A percentile compares a stretch with the other conserved stretches of the same genome.
Evolutionary conservation across 1,139 yeast genomes (phyloP).

Genomic region (Sugiyamaella sp.): DNA sequence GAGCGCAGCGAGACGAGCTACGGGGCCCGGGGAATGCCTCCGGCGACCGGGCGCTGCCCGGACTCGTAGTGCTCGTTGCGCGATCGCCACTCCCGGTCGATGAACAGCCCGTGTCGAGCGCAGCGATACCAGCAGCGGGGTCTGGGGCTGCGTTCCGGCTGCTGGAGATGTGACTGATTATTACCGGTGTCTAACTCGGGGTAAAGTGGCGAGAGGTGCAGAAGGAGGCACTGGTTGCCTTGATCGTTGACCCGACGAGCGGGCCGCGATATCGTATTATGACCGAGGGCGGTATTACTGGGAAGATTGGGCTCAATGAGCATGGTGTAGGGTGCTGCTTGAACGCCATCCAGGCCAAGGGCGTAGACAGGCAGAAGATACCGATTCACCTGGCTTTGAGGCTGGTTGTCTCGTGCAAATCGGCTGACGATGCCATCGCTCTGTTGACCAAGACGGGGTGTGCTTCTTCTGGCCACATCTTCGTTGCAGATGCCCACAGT

Average conservation of each 20-base stretch:
- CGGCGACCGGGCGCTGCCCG: not conserved
- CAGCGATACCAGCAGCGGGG: not conserved
- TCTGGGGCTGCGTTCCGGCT: not conserved
- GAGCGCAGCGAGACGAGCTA: not conserved
- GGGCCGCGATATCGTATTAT: constrained; percentile 38
- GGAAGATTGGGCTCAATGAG: constrained; percentile 44
- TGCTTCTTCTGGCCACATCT: constrained; percentile 32
- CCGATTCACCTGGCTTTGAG: constrained; percentile 45
- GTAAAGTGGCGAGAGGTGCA: constrained; percentile 38
- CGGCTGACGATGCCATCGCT: constrained; percentile 37
- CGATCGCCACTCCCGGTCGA: too few relatives aligned
- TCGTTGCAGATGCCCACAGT: constrained; percentile 28
- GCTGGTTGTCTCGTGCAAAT: constrained; percentile 36
- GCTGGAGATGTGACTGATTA: too few relatives aligned
- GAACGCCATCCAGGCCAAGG: constrained; percentile 41
- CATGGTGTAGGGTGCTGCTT: constrained; percentile 42
- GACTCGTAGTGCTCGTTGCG: not conserved
- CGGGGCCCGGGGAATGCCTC: not conserved
- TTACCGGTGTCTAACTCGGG: constrained; percentile 19
- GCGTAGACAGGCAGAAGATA: constrained; percentile 35
- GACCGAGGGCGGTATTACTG: constrained; percentile 45
- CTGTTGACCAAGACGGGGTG: constrained; percentile 32
- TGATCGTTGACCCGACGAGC: constrained; percentile 33
- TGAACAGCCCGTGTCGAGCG: not conserved
- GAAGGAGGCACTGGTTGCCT: constrained; percentile 35